Evolutionary conservation across 208 protist genomes (phyloP).

Genomic region (Phytomonas francai): DNA sequence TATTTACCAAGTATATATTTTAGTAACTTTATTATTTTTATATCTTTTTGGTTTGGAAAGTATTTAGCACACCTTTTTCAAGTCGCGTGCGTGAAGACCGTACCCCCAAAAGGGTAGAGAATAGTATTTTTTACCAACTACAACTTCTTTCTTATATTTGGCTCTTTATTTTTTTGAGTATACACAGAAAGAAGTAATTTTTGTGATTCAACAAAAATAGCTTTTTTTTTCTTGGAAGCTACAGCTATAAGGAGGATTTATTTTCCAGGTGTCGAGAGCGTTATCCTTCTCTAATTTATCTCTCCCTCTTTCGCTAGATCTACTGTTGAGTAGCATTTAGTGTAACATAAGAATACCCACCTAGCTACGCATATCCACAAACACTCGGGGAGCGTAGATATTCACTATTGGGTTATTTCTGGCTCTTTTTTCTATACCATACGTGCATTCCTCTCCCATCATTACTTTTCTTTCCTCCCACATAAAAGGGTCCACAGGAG

Average conservation of each 20-base stretch:
- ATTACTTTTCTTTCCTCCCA: too few species aligned
- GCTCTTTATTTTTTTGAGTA: not conserved
- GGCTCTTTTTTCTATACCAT: too few species aligned
- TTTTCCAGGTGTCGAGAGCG: too few species aligned
- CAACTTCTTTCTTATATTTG: conserved; percentile 7
- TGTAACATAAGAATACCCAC: too few species aligned
- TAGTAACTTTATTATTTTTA: conserved; percentile 1
- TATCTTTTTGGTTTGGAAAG: not conserved
- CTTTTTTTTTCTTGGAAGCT: conserved; percentile 1
- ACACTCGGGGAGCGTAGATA: too few species aligned
- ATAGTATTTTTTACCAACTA: conserved; percentile 1
- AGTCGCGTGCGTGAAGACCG: not conserved
- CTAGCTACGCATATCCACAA: too few species aligned
- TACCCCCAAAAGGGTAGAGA: not conserved
- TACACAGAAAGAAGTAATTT: too few species aligned
- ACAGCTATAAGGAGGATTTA: too few species aligned
- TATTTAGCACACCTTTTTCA: not conserved
- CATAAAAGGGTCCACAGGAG: too few species aligned
- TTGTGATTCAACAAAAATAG: too few species aligned
- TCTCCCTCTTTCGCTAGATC: conserved; percentile 8
- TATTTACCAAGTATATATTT: not conserved
- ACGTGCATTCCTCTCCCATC: too few species aligned
- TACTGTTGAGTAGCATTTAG: not conserved
- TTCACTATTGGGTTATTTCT: too few species aligned
- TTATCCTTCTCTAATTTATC: not conserved